Conservation (phyloP, 345 rosid species). For the Pistacia integerrima region DNA sequence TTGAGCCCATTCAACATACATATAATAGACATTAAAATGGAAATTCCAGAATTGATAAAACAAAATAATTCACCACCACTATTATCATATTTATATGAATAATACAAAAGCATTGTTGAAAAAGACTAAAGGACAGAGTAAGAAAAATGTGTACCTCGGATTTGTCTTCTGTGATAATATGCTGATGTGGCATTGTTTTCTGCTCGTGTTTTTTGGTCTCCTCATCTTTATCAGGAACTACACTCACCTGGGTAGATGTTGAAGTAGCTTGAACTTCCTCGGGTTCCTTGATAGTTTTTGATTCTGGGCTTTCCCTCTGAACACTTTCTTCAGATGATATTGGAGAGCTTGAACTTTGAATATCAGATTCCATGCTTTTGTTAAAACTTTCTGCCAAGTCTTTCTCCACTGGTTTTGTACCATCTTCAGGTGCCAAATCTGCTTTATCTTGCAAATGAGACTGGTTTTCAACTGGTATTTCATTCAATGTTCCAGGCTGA, state of each 20-base stretch:
- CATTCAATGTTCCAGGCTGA: conserved; percentile 36
- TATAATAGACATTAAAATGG: background rate
- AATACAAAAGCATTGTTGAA: background rate
- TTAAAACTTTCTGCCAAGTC: conserved; percentile 23
- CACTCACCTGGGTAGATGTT: conserved; percentile 27
- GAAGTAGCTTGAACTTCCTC: conserved; percentile 38
- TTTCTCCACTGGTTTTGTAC: conserved; percentile 33
- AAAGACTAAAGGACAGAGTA: background rate
- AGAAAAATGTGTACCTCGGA: conserved; percentile 43
- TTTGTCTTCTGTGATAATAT: conserved; percentile 22
- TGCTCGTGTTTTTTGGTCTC: conserved; percentile 24
- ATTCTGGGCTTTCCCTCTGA: conserved; percentile 30
- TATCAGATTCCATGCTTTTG: conserved; percentile 29
- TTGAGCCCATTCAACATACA: background rate
- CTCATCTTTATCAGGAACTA: conserved; percentile 28
- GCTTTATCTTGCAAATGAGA: conserved; percentile 32
- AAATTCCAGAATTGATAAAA: background rate
- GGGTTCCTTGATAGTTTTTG: conserved; percentile 36
- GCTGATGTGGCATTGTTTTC: conserved; percentile 23
- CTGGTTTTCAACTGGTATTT: conserved; percentile 27
- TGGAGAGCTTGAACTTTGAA: conserved; percentile 30
- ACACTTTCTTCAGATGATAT: conserved; percentile 30
- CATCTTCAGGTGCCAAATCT: conserved; percentile 40
- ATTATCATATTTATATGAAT: background rate
- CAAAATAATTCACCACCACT: too few species aligned